Evolutionary conservation across 805 yeast genomes (phyloP).

Genomic region (Hanseniaspora mollemarum): DNA sequence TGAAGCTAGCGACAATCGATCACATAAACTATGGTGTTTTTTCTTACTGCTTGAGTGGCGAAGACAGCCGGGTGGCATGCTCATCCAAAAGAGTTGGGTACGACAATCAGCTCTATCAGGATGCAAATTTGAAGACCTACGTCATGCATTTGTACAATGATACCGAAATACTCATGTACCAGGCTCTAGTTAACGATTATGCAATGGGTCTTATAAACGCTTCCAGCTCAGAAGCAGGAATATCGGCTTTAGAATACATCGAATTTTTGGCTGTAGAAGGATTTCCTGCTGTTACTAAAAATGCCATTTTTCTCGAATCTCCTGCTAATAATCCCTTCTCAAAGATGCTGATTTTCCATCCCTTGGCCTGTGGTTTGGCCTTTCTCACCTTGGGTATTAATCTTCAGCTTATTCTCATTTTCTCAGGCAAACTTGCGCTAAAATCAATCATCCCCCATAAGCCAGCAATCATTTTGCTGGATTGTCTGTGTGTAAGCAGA

Average conservation of each 20-base stretch:
- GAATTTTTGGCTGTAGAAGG: constrained; percentile 42
- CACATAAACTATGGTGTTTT: constrained; percentile 19
- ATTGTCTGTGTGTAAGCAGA: neutral
- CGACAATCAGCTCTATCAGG: neutral
- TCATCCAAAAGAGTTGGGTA: constrained; percentile 1
- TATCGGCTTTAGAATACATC: constrained; percentile 26
- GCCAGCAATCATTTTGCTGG: neutral
- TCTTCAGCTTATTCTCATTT: constrained; percentile 16
- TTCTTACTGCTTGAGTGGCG: constrained; percentile 37
- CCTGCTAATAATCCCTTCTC: constrained; percentile 49
- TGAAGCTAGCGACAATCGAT: neutral
- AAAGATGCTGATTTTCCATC: constrained; percentile 53
- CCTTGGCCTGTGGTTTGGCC: constrained; percentile 49
- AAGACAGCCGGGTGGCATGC: constrained; percentile 32
- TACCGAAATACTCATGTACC: neutral
- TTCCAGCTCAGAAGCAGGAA: neutral
- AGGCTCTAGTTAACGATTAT: neutral
- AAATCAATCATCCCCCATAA: neutral
- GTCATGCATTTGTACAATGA: neutral
- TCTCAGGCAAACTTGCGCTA: constrained; percentile 38
- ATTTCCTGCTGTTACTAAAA: constrained; percentile 21
- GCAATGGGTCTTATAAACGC: neutral
- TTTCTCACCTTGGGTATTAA: constrained; percentile 23
- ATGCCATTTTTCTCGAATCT: constrained; percentile 44
- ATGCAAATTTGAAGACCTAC: neutral